These are phyloP conservation scores for Botryotinia narcissicola DNA, from an alignment of 2,329 filamentous ascomycete genomes.

Conservation along the genomic window DNA sequence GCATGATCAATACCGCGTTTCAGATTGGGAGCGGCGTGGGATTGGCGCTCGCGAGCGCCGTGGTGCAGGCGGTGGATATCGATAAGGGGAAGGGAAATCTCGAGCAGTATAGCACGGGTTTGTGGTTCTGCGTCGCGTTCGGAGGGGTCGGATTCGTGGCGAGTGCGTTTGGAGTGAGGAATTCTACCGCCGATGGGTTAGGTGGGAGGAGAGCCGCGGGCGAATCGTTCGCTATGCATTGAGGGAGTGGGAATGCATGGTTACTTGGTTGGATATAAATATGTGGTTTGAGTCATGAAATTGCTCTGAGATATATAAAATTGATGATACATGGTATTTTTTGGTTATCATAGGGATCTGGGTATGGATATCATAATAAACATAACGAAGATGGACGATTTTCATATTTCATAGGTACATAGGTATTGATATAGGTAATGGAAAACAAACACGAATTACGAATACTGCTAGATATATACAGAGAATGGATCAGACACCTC, in stretches of 20 bases:
- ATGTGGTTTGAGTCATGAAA: neutral
- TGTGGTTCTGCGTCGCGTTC: conserved; percentile 44
- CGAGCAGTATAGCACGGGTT: conserved; percentile 42
- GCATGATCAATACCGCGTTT: conserved; percentile 45
- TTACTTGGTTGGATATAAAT: fast-evolving
- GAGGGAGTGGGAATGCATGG: neutral
- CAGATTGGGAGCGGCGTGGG: conserved; percentile 45
- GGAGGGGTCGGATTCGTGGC: conserved; percentile 40
- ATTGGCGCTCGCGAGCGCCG: conserved; percentile 42
- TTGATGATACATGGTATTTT: neutral
- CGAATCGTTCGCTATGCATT: neutral
- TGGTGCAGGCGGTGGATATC: conserved; percentile 42
- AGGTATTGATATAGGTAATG: neutral
- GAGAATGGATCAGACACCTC: neutral
- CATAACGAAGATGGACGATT: neutral
- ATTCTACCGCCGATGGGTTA: conserved; percentile 13
- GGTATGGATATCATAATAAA: neutral
- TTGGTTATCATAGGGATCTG: neutral
- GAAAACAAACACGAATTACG: neutral
- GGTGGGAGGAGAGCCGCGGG: neutral
- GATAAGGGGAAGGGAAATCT: conserved; percentile 38
- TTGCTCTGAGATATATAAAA: neutral
- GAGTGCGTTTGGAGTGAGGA: conserved; percentile 32
- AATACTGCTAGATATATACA: neutral
- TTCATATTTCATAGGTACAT: neutral